These are phyloP conservation scores for Emiliania huxleyi DNA, from an alignment of 78 protist species.

Conservation along the genomic window DNA sequence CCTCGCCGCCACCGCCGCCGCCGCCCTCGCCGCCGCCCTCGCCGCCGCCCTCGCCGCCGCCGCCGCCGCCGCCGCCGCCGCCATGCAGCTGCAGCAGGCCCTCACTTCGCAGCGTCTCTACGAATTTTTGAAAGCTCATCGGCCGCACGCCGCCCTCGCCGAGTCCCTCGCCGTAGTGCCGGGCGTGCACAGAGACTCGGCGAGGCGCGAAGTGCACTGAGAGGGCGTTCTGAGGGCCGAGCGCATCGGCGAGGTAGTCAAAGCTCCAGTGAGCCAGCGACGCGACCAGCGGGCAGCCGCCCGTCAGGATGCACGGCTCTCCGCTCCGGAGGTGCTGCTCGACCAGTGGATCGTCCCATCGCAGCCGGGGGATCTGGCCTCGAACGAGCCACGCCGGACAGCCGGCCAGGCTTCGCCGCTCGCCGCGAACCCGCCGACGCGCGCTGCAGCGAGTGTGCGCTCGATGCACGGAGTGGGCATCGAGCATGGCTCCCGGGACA, in stretches of 20 bases:
- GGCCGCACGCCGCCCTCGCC: background rate
- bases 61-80: too few species aligned
- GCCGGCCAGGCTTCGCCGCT: too few species aligned
- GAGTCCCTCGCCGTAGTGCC: background rate
- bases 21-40: too few species aligned
- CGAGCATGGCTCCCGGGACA: too few species aligned
- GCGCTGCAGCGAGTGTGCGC: too few species aligned
- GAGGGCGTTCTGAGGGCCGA: background rate
- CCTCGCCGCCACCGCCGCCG: too few species aligned
- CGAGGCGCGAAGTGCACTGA: background rate
- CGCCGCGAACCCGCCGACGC: too few species aligned
- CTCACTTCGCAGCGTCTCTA: background rate
- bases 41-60: too few species aligned
- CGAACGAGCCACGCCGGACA: constrained; percentile 10
- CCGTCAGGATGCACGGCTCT: background rate
- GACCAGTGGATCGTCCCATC: background rate
- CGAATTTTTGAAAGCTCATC: background rate
- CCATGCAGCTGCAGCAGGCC: background rate
- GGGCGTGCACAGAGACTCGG: background rate
- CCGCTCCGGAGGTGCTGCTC: background rate
- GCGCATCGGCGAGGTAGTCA: background rate
- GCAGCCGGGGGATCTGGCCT: background rate
- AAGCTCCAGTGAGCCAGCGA: background rate
- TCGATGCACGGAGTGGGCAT: too few species aligned
- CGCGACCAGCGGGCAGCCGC: background rate